Percentiles rank a stretch among this genome's conserved stretches.
Evolutionary conservation across 2,329 filamentous ascomycete species (phyloP).

Genomic region (Fusarium newnesense): DNA sequence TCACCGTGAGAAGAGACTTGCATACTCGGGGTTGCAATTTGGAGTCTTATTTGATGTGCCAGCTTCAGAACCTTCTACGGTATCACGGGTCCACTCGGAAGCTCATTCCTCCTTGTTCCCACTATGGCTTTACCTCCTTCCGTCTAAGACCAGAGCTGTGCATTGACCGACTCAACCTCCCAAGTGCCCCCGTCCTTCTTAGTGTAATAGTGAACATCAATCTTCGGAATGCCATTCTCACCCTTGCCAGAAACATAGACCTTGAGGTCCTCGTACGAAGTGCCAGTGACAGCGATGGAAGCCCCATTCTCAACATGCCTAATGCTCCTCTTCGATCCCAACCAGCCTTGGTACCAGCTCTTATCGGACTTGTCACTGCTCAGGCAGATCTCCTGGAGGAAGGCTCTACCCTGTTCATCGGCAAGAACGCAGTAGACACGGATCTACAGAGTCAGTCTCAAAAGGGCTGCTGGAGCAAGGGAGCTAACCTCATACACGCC

Average conservation of each 20-base stretch:
- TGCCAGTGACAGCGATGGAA: neutral
- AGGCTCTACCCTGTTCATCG: neutral
- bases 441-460: neutral
- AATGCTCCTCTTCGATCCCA: neutral
- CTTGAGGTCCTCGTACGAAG: neutral
- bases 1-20: too few relatives aligned
- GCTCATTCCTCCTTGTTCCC: too few relatives aligned
- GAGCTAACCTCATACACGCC: neutral
- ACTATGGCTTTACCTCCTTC: too few relatives aligned
- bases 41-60: too few relatives aligned
- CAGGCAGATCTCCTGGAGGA: neutral
- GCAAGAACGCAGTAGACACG: neutral
- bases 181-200: too few relatives aligned
- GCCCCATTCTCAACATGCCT: neutral
- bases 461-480: neutral
- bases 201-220: neutral
- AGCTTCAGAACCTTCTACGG: too few relatives aligned
- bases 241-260: neutral
- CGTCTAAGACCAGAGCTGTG: too few relatives aligned
- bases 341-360: neutral
- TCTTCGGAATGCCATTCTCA: neutral
- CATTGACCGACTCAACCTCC: too few relatives aligned
- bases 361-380: neutral
- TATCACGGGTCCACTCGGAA: too few relatives aligned
- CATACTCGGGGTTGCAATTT: too few relatives aligned